A percentile compares a stretch with the other conserved stretches of the same genome.
Conservation (phyloP, 129 eudicot genomes). For the Mikania micrantha region DNA sequence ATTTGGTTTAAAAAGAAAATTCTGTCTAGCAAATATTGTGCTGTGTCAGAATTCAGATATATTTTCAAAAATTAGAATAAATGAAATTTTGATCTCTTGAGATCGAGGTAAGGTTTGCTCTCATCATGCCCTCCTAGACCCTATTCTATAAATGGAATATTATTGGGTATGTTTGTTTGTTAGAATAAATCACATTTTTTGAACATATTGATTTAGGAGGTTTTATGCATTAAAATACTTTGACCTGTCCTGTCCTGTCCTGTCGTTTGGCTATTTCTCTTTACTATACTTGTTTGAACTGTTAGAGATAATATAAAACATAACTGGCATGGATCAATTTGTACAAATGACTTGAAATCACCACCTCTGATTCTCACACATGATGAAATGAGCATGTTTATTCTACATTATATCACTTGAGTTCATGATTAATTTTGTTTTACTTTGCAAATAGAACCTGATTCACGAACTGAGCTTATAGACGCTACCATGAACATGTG, state of each 20-base stretch:
- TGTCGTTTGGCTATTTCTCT: background rate
- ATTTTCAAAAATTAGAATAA: background rate
- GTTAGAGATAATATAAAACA: background rate
- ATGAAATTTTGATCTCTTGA: too few relatives aligned
- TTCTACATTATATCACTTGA: background rate
- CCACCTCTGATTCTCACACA: background rate
- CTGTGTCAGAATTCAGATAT: background rate
- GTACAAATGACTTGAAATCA: too few relatives aligned
- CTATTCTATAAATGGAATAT: too few relatives aligned
- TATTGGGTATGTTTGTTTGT: too few relatives aligned
- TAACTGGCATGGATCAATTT: background rate
- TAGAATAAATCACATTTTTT: too few relatives aligned
- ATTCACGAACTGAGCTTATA: conserved; percentile 72
- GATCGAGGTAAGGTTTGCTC: too few relatives aligned
- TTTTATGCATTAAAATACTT: background rate
- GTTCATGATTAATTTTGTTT: conserved; percentile 7
- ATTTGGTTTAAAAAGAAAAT: background rate
- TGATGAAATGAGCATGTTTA: background rate
- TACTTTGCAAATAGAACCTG: conserved; percentile 78
- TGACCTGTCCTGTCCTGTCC: background rate
- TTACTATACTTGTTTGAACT: background rate
- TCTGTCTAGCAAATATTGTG: background rate
- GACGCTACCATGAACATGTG: conserved; percentile 77
- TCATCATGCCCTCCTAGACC: too few relatives aligned
- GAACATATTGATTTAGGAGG: background rate